These are phyloP conservation scores for Vishniacozyma victoriae DNA, from an alignment of 768 basidiomycete species.

Conservation along the genomic window DNA sequence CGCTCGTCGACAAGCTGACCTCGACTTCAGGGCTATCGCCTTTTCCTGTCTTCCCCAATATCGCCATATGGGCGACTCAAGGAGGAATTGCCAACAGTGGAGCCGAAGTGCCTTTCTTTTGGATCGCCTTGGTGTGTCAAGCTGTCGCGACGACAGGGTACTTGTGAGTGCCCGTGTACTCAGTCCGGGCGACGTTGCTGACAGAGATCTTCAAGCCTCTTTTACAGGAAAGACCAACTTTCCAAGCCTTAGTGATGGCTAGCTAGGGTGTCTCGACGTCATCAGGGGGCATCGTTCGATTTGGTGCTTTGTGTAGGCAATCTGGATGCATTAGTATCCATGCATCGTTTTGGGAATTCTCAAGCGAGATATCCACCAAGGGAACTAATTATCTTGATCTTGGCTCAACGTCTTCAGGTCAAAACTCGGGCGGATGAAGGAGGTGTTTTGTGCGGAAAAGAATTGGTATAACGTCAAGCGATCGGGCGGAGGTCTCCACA, in stretches of 20 bases:
- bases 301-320: too few species aligned
- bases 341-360: too few species aligned
- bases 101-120: constrained; percentile 57
- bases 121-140: constrained; percentile 60
- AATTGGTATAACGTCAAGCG: too few species aligned
- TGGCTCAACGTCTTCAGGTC: too few species aligned
- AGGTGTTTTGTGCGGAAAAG: too few species aligned
- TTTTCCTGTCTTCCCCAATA: constrained; percentile 85
- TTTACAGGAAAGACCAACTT: constrained; percentile 92
- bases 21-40: constrained; percentile 59
- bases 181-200: constrained; percentile 57
- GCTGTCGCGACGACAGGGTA: not conserved
- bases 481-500: too few species aligned
- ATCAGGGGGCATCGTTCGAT: too few species aligned
- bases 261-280: too few species aligned
- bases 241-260: constrained; percentile 28
- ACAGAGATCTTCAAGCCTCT: constrained; percentile 91
- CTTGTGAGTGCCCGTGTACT: not conserved
- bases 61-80: constrained; percentile 82
- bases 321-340: too few species aligned
- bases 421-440: too few species aligned
- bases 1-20: constrained; percentile 5
- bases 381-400: too few species aligned
- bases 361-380: too few species aligned
- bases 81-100: constrained; percentile 39